Conservation (phyloP, 257 asterid species). For the Nicotiana sylvestris region DNA sequence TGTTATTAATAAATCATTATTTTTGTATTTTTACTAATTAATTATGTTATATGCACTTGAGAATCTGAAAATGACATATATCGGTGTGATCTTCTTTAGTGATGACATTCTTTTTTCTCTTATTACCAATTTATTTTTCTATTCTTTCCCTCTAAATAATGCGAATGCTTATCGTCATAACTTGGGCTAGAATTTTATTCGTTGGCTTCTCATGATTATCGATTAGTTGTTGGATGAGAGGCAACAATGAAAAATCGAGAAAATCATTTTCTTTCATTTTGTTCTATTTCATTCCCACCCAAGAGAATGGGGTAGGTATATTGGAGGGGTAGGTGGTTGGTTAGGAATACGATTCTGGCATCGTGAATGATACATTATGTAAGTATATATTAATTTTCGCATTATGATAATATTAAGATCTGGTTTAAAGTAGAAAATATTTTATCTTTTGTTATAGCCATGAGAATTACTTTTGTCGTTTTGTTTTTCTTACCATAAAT, state of each 20-base stretch:
- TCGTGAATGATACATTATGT: conserved; percentile 12
- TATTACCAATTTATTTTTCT: neutral
- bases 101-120: neutral
- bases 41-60: neutral
- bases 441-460: no score
- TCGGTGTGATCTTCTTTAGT: neutral
- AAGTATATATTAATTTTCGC: neutral
- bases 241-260: neutral
- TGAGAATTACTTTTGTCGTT: no score
- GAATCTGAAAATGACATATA: neutral
- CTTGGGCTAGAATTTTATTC: neutral
- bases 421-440: no score
- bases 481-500: neutral
- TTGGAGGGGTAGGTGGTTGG: neutral
- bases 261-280: neutral
- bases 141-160: neutral
- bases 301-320: neutral
- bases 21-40: neutral
- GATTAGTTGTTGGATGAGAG: neutral
- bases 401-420: neutral
- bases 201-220: neutral
- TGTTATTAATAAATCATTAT: neutral
- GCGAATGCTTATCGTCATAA: neutral
- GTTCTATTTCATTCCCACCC: neutral
- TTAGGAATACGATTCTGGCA: neutral